Percentiles rank a stretch among this genome's conserved stretches.
These are phyloP conservation scores for Fistulina hepatica DNA, from an alignment of 1,284 basidiomycete genomes.

Conservation along the genomic window DNA sequence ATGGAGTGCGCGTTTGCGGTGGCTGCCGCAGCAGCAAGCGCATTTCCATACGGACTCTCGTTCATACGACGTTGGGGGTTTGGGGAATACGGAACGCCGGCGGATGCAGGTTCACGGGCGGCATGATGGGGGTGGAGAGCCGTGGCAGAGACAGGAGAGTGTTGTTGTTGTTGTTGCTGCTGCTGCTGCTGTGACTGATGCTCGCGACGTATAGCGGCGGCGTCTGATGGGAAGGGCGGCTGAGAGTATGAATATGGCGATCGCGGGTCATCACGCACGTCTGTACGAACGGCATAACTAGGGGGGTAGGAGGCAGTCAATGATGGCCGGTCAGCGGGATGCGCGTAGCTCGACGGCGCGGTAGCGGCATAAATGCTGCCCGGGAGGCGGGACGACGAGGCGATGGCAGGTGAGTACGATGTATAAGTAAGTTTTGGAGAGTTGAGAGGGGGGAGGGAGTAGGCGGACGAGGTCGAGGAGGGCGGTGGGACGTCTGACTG, in stretches of 20 bases:
- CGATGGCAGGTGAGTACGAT: conserved; percentile 19
- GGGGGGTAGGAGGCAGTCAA: conserved; percentile 16
- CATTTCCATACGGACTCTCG: conserved; percentile 17
- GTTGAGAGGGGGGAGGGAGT: conserved; percentile 31
- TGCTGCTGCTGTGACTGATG: conserved; percentile 10
- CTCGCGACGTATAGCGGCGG: conserved; percentile 23
- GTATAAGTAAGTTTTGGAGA: conserved; percentile 31
- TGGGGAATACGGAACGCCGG: conserved; percentile 4
- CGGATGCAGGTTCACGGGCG: not conserved
- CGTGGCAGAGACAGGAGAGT: conserved; percentile 13
- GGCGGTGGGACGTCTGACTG: conserved; percentile 27
- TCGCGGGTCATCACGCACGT: conserved; percentile 23
- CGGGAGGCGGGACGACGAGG: conserved; percentile 19
- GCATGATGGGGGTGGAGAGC: not conserved
- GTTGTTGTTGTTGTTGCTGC: conserved; percentile 16
- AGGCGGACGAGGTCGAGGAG: conserved; percentile 25
- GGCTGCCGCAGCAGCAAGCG: conserved; percentile 41
- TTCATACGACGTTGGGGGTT: conserved; percentile 5
- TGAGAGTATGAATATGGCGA: conserved; percentile 23
- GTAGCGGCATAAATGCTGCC: conserved; percentile 19
- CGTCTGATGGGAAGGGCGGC: conserved; percentile 21
- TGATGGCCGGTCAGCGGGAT: conserved; percentile 19
- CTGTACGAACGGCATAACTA: conserved; percentile 18
- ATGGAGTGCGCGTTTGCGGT: conserved; percentile 33
- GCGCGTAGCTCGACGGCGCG: conserved; percentile 16